These are phyloP conservation scores for Hymenoscyphus linearis DNA, from an alignment of 2,329 filamentous ascomycete species.

Conservation along the genomic window DNA sequence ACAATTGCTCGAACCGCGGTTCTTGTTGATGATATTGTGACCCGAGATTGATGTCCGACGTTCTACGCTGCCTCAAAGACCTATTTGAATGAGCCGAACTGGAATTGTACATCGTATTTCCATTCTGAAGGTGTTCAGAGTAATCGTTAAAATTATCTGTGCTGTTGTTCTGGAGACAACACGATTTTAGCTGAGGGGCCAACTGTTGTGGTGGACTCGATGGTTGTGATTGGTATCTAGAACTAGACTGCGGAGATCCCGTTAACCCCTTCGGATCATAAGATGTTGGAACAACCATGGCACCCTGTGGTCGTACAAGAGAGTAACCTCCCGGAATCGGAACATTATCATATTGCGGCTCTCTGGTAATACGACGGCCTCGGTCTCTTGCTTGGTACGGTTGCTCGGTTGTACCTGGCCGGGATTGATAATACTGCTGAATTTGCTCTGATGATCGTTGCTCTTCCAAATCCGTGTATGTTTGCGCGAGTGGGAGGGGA, in stretches of 20 bases:
- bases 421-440: conserved; percentile 5
- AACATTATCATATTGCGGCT: conserved; percentile 28
- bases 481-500: conserved; percentile 19
- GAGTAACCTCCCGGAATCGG: conserved; percentile 31
- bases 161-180: background rate
- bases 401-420: conserved; percentile 8
- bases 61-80: background rate
- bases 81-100: background rate
- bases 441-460: conserved; percentile 8
- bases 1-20: background rate
- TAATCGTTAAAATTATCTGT: background rate
- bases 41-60: background rate
- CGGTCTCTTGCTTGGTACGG: conserved; percentile 13
- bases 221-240: conserved; percentile 5
- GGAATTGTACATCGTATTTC: background rate
- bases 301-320: conserved; percentile 28
- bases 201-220: background rate
- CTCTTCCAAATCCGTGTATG: conserved; percentile 25
- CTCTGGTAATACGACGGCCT: conserved; percentile 18
- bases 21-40: background rate
- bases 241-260: conserved; percentile 5
- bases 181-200: conserved; percentile 2
- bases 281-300: conserved; percentile 18
- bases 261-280: conserved; percentile 27
- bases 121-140: background rate